Evolutionary conservation across 2,329 filamentous ascomycete species (phyloP).

Genomic region (Cladobotryum mycophilum): DNA sequence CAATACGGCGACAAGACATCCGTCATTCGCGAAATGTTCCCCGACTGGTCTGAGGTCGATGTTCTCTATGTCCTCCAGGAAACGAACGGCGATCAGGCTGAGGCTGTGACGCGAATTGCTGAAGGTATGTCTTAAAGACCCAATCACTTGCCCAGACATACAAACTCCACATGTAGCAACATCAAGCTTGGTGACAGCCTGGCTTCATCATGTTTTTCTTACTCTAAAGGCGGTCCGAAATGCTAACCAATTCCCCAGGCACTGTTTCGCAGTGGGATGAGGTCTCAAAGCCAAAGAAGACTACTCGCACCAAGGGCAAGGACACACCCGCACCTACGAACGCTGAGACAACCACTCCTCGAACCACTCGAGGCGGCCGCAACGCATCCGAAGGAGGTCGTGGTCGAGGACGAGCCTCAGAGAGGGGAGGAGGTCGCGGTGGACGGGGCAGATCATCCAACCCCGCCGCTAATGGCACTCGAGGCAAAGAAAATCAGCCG

Average conservation of each 20-base stretch:
- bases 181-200: slow-evolving; percentile 3
- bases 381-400: slow-evolving; percentile 56
- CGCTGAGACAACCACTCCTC: slow-evolving; percentile 38
- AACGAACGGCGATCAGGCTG: slow-evolving; percentile 69
- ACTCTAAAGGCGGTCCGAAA: background rate
- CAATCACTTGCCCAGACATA: slow-evolving; percentile 15
- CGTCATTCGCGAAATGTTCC: slow-evolving; percentile 86
- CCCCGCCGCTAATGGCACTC: slow-evolving; percentile 54
- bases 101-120: slow-evolving; percentile 70
- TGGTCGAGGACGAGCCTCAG: slow-evolving; percentile 55
- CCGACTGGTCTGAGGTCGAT: slow-evolving; percentile 92
- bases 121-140: slow-evolving; percentile 50
- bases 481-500: slow-evolving; percentile 47
- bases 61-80: slow-evolving; percentile 90
- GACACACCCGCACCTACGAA: slow-evolving; percentile 49
- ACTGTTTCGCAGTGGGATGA: slow-evolving; percentile 78
- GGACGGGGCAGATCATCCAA: slow-evolving; percentile 58
- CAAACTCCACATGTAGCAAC: slow-evolving; percentile 11
- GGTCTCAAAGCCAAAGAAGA: slow-evolving; percentile 75
- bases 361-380: slow-evolving; percentile 55
- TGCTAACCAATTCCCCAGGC: slow-evolving; percentile 42
- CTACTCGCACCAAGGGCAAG: slow-evolving; percentile 66
- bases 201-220: background rate
- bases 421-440: slow-evolving; percentile 55
- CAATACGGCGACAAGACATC: slow-evolving; percentile 73